These are phyloP conservation scores for Xylaria grammica DNA, from an alignment of 495 filamentous ascomycete genomes.

Conservation along the genomic window DNA sequence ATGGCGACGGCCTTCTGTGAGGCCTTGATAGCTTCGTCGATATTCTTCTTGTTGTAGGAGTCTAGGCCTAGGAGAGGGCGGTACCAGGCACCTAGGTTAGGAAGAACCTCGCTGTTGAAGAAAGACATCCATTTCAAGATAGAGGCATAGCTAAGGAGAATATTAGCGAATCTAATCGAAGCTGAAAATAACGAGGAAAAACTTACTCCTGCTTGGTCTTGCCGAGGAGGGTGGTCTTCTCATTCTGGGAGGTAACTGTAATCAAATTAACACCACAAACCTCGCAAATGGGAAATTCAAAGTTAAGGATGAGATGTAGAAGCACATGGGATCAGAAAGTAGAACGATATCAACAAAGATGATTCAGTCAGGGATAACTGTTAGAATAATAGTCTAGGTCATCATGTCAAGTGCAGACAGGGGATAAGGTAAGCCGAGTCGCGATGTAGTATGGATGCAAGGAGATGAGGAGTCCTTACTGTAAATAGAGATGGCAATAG, in stretches of 20 bases:
- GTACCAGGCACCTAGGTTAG: conserved; percentile 80
- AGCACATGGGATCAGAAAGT: conserved; percentile 56
- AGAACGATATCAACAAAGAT: conserved; percentile 75
- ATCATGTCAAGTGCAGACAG: conserved; percentile 67
- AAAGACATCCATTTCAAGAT: conserved; percentile 96
- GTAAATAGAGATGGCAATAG: conserved; percentile 95
- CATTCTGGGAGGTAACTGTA: conserved; percentile 96
- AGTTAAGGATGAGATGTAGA: not conserved
- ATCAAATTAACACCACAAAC: conserved; percentile 39
- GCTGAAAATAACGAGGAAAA: not conserved
- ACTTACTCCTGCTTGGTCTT: conserved; percentile 98
- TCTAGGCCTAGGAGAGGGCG: conserved; percentile 82
- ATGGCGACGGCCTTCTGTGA: conserved; percentile 69
- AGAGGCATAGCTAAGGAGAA: conserved; percentile 70
- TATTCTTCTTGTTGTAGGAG: conserved; percentile 96
- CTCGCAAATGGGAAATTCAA: not conserved
- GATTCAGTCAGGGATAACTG: conserved; percentile 99
- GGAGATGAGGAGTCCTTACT: conserved; percentile 64
- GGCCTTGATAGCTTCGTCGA: conserved; percentile 75
- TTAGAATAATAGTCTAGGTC: conserved; percentile 69
- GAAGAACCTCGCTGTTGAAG: conserved; percentile 81
- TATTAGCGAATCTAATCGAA: conserved; percentile 28
- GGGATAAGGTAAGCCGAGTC: conserved; percentile 21
- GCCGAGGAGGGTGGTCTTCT: conserved; percentile 97
- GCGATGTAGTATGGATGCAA: conserved; percentile 6